Evolutionary conservation across 2,329 filamentous ascomycete genomes (phyloP), one percentile per base, ranked within the genome.

Genomic region (Drechslerella dactyloides): DNA sequence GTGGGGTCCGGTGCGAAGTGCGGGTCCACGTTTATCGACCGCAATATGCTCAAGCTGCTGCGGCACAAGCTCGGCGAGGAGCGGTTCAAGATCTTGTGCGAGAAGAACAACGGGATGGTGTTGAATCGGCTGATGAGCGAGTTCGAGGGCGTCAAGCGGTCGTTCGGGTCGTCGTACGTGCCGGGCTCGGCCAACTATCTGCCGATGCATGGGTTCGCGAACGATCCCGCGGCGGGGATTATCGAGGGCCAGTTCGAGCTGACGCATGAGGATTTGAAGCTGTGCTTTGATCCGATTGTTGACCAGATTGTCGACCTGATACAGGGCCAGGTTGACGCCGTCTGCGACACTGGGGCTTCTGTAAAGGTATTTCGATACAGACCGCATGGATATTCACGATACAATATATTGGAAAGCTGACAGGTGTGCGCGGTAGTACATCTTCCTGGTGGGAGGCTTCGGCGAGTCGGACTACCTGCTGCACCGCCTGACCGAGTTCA

Each of bases 271-370:
- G 2, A 86, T 90, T 77, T 91, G 76, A 89, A 89, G 75, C 86
- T 86, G 23, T 90, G 91, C 46, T 91, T 91, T 68, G 87, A 90
- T 76, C 90, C 90, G 0, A 88, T 93, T 1, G 84, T 91, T 15
- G 87, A 88, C 69, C 85, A 89, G 74, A 87, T 90, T 0, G 87
- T 86, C 73, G 87, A 89, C 63, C 81, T 90, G 0, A 87, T 89
- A 0, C 84, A 87, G 73, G 87, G 87, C 3, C 87, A 90, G 76
- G 87, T 90, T 13, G 84, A 87, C 64, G 82, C 81, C 5, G 85
- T 90, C 23, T 83, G 87, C 19, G 75, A 75, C 44, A 62, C 75
- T 1, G 69, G 74, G 37, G 46, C 42, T 3, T 46, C 58, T 23
- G 54, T 62, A 1, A 73, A 73, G 62, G 69, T 73, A 62, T 23